Evolutionary conservation across 495 filamentous ascomycete genomes (phyloP), one percentile per base, ranked within the genome.

Genomic region (Penicillium turbatum): DNA sequence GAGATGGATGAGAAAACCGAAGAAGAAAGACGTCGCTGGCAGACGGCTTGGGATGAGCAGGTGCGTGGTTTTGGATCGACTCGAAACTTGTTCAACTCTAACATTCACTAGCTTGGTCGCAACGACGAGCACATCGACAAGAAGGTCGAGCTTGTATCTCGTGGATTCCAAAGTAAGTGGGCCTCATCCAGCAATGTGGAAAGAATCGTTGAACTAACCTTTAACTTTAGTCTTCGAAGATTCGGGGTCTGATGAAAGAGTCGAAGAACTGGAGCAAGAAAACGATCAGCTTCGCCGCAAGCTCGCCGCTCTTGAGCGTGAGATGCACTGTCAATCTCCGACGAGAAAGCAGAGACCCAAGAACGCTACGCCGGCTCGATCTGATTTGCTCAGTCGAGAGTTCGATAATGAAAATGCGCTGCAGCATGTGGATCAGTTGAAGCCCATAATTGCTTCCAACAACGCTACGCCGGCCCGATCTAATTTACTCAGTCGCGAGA

Each of bases 111-210:
- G 74, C 62, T 71, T 49, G 84, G 79, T 34, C 75, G 74, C 35
- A 76, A 80, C 32, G 89, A 95, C 36, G 89, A 89, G 65, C 90
- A 93, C 70, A 77, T 95, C 52, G 91, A 97, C 66, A 79, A 82
- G 57, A 98, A 98, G 72, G 78, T 97, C 9, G 93, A 97, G 62
- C 82, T 97, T 19, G 74, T 96, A 43, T 84, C 86, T 42, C 77
- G 86, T 34, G 81, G 82, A 13, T 85, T 92, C 35, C 79, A 80
- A 56, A 78, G 76, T 78, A 65, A 64, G 69, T 59, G 48, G 11
- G 15, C 19, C 2, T 31, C 35, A 0, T 2, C 12, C 31, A 27
- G 7, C 34, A n/a, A 44, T 13, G 53, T 6, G 41, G 42, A 41
- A 9, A 5, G 11, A 10, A 19, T 9, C 26, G 13, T 16, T 15